Conservation (phyloP, 2,329 filamentous ascomycete genomes). For the Delphinella strobiligena region DNA sequence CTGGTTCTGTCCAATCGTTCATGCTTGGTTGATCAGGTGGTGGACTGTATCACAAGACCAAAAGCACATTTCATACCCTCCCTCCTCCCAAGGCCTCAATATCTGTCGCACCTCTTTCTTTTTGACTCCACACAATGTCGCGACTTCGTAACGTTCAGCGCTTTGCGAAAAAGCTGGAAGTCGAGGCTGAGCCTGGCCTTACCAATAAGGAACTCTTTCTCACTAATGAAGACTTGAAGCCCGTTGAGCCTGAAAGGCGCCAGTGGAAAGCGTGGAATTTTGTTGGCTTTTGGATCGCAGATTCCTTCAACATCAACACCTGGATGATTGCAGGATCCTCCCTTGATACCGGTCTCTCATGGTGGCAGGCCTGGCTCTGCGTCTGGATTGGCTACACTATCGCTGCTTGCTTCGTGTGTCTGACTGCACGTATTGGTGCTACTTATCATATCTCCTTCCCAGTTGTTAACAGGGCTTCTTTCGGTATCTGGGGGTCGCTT, state of each 20-base stretch:
- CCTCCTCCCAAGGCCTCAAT: too few relatives aligned
- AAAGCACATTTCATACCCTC: too few relatives aligned
- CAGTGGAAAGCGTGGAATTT: conserved; percentile 85
- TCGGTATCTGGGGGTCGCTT: conserved; percentile 78
- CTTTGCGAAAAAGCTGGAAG: too few relatives aligned
- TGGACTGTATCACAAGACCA: too few relatives aligned
- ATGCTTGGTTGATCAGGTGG: too few relatives aligned
- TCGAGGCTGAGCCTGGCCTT: conserved; percentile 64
- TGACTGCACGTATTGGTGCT: conserved; percentile 74
- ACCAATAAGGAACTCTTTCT: conserved; percentile 74
- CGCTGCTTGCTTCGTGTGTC: conserved; percentile 60
- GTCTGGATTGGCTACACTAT: conserved; percentile 61
- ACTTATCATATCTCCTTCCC: conserved; percentile 85
- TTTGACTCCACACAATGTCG: too few relatives aligned
- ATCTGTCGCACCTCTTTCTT: too few relatives aligned
- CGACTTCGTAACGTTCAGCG: too few relatives aligned
- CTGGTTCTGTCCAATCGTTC: too few relatives aligned
- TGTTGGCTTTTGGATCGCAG: conserved; percentile 71
- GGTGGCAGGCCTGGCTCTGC: conserved; percentile 37
- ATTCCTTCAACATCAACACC: conserved; percentile 62
- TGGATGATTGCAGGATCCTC: conserved; percentile 65
- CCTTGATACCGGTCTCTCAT: conserved; percentile 55
- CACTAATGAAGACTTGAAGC: conserved; percentile 48
- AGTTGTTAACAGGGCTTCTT: conserved; percentile 63
- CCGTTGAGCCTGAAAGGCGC: conserved; percentile 66